These are phyloP conservation scores for Vickermania ingenoplastis DNA, from an alignment of 208 protist genomes.

Conservation along the genomic window DNA sequence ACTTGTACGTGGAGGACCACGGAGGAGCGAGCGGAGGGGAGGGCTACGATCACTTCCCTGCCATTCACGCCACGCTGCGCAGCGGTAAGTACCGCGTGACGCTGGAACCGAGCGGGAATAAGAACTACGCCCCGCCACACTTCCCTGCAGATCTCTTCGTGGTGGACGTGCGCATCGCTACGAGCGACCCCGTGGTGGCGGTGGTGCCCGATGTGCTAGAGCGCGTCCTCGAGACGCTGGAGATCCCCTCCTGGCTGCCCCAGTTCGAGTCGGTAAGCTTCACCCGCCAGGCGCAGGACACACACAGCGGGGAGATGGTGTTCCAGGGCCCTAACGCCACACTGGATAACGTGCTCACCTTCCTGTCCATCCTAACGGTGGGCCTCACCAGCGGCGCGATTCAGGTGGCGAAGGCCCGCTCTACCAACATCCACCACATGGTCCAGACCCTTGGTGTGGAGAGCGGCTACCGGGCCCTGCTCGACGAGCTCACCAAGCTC, in stretches of 20 bases:
- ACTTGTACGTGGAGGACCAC: slow-evolving; percentile 4
- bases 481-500: slow-evolving; percentile 80
- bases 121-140: slow-evolving; percentile 23
- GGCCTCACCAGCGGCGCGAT: slow-evolving; percentile 27
- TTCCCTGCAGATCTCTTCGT: slow-evolving; percentile 58
- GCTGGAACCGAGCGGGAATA: slow-evolving; percentile 44
- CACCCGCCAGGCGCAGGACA: slow-evolving; percentile 60
- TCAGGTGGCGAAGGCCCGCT: slow-evolving; percentile 49
- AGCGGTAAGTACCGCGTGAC: slow-evolving; percentile 39
- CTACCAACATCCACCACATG: slow-evolving; percentile 87
- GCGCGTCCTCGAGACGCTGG: slow-evolving; percentile 35
- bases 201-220: slow-evolving; percentile 79
- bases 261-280: slow-evolving; percentile 76
- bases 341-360: slow-evolving; percentile 53
- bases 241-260: slow-evolving; percentile 64
- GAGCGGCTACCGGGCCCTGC: slow-evolving; percentile 63
- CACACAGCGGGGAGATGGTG: slow-evolving; percentile 65
- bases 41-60: slow-evolving; percentile 42
- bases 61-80: slow-evolving; percentile 23
- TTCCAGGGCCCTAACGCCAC: slow-evolving; percentile 72
- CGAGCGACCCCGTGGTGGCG: slow-evolving; percentile 36
- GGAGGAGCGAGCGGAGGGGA: slow-evolving; percentile 1
- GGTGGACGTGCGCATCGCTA: slow-evolving; percentile 53
- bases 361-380: slow-evolving; percentile 78
- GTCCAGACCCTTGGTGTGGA: slow-evolving; percentile 67